These are phyloP conservation scores for Rhizopogon vesiculosus DNA, from an alignment of 768 basidiomycete species.

Conservation along the genomic window DNA sequence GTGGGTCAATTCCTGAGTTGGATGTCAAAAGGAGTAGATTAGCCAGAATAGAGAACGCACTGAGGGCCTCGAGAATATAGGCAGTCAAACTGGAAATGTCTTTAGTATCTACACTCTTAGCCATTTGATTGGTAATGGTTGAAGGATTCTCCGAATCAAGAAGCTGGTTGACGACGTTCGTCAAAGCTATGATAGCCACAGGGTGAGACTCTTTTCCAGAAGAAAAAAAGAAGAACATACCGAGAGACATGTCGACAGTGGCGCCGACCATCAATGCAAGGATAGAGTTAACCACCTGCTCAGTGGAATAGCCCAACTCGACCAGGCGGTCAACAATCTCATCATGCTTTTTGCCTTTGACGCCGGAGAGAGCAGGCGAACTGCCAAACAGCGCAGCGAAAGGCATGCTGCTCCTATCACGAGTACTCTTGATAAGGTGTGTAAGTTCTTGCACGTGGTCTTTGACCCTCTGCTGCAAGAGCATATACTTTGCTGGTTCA, in stretches of 20 bases:
- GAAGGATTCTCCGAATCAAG: constrained; percentile 43
- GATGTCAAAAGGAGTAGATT: constrained; percentile 1
- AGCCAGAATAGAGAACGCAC: constrained; percentile 36
- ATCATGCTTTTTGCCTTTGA: constrained; percentile 38
- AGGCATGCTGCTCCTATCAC: constrained; percentile 38
- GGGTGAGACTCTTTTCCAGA: not conserved
- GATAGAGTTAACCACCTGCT: constrained; percentile 64
- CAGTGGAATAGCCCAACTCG: constrained; percentile 49
- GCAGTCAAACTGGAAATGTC: constrained; percentile 42
- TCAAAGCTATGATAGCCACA: constrained; percentile 40
- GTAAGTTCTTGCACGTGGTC: constrained; percentile 50
- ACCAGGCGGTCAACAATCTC: constrained; percentile 55
- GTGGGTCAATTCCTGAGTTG: constrained; percentile 60
- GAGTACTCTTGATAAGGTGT: constrained; percentile 48
- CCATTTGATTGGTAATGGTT: constrained; percentile 30
- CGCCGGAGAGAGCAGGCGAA: constrained; percentile 39
- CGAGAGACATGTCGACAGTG: constrained; percentile 65
- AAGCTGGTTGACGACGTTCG: constrained; percentile 63
- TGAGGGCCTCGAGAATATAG: constrained; percentile 63
- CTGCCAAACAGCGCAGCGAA: constrained; percentile 40
- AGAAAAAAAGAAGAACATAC: constrained; percentile 28
- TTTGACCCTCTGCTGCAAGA: constrained; percentile 46
- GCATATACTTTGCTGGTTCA: constrained; percentile 54
- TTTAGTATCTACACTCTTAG: constrained; percentile 24
- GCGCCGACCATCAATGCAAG: constrained; percentile 67